A percentile compares a stretch with the other conserved stretches of the same genome.
These are phyloP conservation scores for Glebionis coronaria DNA, from an alignment of 129 eudicot genomes.

Conservation along the genomic window DNA sequence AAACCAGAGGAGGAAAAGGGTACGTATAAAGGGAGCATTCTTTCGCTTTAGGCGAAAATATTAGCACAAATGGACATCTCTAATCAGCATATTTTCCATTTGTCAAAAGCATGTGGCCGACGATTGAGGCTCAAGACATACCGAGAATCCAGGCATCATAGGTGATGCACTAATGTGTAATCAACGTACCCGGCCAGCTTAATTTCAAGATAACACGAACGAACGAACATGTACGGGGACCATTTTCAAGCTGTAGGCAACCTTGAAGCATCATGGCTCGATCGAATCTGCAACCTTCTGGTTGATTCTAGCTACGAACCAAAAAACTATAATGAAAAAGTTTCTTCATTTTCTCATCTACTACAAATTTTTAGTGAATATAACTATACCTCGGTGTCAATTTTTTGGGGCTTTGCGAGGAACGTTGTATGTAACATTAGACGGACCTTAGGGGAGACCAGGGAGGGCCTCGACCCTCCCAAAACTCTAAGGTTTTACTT, in stretches of 20 bases:
- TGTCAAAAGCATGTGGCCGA: slow-evolving; percentile 17
- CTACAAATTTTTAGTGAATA: no score
- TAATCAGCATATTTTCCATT: slow-evolving; percentile 23
- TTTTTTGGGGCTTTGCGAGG: no score
- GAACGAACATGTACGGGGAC: not conserved
- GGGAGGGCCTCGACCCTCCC: no score
- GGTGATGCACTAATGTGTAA: no score
- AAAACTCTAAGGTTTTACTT: no score
- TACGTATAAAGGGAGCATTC: slow-evolving; percentile 21
- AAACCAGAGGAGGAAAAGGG: slow-evolving; percentile 18
- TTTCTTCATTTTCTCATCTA: no score
- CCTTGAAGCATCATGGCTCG: slow-evolving; percentile 1
- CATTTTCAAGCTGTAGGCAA: not conserved
- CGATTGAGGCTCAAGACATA: slow-evolving; percentile 1
- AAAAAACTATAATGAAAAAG: no score
- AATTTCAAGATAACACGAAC: not conserved
- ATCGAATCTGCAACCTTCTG: not conserved
- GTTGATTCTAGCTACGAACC: no score
- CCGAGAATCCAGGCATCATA: not conserved
- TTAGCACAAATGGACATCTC: slow-evolving; percentile 16
- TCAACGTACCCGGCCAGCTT: no score
- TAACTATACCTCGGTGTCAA: no score
- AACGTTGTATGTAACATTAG: no score
- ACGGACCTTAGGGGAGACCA: no score
- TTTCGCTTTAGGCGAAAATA: not conserved